Conservation (phyloP, 257 asterid genomes). For the Solanum neorickii region DNA sequence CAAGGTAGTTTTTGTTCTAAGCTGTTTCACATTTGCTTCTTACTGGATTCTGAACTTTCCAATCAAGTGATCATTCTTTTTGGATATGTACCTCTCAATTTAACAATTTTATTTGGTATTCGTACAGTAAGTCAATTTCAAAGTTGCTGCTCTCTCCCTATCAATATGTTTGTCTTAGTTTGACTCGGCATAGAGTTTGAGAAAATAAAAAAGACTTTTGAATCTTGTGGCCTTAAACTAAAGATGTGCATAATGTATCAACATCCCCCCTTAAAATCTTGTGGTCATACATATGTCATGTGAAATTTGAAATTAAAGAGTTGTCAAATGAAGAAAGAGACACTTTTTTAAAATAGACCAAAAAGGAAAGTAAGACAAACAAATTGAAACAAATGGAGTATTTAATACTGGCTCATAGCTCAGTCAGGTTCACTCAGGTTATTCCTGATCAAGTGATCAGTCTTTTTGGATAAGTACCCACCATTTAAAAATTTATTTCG, state of each 20-base stretch:
- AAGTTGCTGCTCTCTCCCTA: not conserved
- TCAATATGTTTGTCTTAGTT: not conserved
- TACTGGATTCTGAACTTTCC: not conserved
- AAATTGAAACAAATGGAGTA: not conserved
- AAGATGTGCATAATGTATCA: too few relatives aligned
- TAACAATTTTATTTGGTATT: not conserved
- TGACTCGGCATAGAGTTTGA: not conserved
- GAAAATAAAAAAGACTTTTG: not conserved
- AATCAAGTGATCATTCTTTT: not conserved
- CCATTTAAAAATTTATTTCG: not conserved
- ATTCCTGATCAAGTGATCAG: not conserved
- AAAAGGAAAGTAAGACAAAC: not conserved
- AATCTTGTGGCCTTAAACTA: not conserved
- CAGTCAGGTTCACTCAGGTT: not conserved
- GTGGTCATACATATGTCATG: not conserved
- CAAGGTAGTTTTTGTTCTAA: conserved; percentile 38
- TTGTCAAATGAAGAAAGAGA: not conserved
- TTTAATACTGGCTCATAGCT: not conserved
- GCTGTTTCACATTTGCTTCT: not conserved
- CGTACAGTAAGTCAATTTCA: not conserved
- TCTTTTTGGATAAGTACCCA: not conserved
- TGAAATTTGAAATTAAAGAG: not conserved
- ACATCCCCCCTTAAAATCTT: not conserved
- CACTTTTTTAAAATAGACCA: not conserved
- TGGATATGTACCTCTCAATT: not conserved